Evolutionary conservation across 2,329 filamentous ascomycete genomes (phyloP).

Genomic region (Pyrenophora tritici-repentis): DNA sequence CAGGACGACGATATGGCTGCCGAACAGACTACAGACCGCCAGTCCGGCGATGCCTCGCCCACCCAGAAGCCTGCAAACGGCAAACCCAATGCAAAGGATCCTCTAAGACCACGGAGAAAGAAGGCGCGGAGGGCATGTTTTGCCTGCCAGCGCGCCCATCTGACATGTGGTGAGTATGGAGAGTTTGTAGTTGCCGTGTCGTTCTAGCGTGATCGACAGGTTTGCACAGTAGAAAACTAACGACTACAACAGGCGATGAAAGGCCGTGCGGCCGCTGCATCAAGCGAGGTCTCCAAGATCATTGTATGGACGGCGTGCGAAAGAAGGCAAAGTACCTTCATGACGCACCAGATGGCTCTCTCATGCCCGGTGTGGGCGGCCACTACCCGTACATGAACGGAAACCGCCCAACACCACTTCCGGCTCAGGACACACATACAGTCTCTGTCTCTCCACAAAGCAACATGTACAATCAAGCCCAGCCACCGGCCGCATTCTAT

Average conservation of each 20-base stretch:
- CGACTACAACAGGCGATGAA: constrained; percentile 74
- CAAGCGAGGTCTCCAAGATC: constrained; percentile 87
- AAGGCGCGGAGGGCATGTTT: constrained; percentile 95
- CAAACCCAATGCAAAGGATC: constrained; percentile 75
- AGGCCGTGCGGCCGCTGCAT: constrained; percentile 92
- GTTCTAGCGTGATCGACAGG: not conserved
- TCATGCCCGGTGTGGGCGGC: constrained; percentile 81
- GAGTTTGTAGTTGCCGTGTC: not conserved
- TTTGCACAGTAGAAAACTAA: constrained; percentile 1
- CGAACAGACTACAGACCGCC: constrained; percentile 47
- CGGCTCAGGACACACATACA: constrained; percentile 31
- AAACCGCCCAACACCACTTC: constrained; percentile 50
- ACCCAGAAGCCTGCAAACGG: constrained; percentile 39
- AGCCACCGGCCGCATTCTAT: constrained; percentile 47
- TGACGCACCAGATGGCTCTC: constrained; percentile 86
- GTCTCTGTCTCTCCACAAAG: constrained; percentile 39
- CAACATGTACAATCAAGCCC: constrained; percentile 52
- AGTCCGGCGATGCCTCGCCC: constrained; percentile 44
- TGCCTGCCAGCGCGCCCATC: constrained; percentile 94
- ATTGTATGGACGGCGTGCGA: constrained; percentile 92
- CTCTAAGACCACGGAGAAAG: constrained; percentile 84
- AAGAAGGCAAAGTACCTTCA: constrained; percentile 99
- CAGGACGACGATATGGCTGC: constrained; percentile 52
- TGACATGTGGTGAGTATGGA: constrained; percentile 87
- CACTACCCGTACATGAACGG: constrained; percentile 64